These are phyloP conservation scores for Dendrobium nobile DNA, from an alignment of 106 monocot species.

Conservation along the genomic window DNA sequence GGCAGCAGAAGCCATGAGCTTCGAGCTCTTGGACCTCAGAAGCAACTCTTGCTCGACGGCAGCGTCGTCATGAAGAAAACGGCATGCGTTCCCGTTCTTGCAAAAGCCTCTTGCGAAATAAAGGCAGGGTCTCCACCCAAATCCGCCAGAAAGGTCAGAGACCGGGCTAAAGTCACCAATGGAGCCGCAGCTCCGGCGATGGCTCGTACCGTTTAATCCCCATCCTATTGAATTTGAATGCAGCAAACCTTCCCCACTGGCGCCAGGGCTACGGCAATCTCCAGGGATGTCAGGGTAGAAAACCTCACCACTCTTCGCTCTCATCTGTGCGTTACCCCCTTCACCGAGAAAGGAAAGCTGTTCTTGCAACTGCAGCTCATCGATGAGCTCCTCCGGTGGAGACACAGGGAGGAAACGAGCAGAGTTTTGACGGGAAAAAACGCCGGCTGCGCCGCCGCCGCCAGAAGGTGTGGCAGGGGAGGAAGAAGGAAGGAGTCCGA, in stretches of 20 bases:
- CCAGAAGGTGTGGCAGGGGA: conserved; percentile 7
- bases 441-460: conserved; percentile 10
- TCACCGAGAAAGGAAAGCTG: conserved; percentile 72
- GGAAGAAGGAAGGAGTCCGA: conserved; percentile 30
- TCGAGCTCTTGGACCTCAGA: conserved; percentile 53
- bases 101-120: conserved; percentile 89
- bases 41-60: conserved; percentile 63
- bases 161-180: neutral
- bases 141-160: conserved; percentile 29
- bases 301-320: conserved; percentile 10
- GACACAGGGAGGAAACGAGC: neutral
- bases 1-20: conserved; percentile 26
- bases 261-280: conserved; percentile 18
- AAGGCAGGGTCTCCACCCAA: conserved; percentile 83
- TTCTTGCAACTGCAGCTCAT: conserved; percentile 34
- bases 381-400: conserved; percentile 10
- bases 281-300: conserved; percentile 11
- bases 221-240: conserved; percentile 5
- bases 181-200: conserved; percentile 19
- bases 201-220: neutral
- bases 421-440: conserved; percentile 53
- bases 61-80: conserved; percentile 47
- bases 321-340: conserved; percentile 35
- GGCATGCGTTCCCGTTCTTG: conserved; percentile 84
- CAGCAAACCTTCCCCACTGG: conserved; percentile 24